Evolutionary conservation across 2,329 filamentous ascomycete genomes (phyloP).

Genomic region (Trichoderma oligosporum): DNA sequence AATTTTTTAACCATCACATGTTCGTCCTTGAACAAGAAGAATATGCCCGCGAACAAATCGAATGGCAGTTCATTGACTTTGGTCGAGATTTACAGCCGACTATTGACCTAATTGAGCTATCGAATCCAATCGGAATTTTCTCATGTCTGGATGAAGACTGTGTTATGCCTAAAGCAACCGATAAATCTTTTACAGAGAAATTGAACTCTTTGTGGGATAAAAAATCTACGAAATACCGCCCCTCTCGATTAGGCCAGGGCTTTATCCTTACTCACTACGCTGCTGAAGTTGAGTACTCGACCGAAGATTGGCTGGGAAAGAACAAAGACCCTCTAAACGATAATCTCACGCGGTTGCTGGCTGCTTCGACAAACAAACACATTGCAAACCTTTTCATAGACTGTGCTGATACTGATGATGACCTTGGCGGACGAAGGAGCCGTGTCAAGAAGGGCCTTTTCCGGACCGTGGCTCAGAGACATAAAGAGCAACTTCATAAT

Average conservation of each 20-base stretch:
- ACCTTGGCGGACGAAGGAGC: constrained; percentile 61
- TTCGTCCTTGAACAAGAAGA: constrained; percentile 98
- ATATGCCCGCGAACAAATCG: constrained; percentile 94
- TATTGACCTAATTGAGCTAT: constrained; percentile 92
- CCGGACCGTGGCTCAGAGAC: constrained; percentile 90
- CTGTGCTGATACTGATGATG: constrained; percentile 79
- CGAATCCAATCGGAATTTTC: constrained; percentile 98
- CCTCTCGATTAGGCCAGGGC: constrained; percentile 81
- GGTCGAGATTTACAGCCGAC: constrained; percentile 95
- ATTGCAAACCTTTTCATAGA: constrained; percentile 82
- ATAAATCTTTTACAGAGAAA: constrained; percentile 96
- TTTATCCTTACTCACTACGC: constrained; percentile 97
- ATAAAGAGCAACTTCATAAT: constrained; percentile 97
- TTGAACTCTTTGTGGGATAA: constrained; percentile 96
- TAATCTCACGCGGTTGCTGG: constrained; percentile 86
- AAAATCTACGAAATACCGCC: constrained; percentile 88
- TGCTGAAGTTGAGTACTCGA: constrained; percentile 95
- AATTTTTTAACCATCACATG: constrained; percentile 99
- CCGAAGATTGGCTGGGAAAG: constrained; percentile 93
- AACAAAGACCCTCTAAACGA: constrained; percentile 99
- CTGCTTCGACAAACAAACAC: constrained; percentile 76
- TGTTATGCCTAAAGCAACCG: constrained; percentile 98
- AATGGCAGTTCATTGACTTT: constrained; percentile 99
- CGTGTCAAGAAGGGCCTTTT: constrained; percentile 97
- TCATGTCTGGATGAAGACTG: constrained; percentile 96